Evolutionary conservation across 169 alveolate species (phyloP), one percentile per base, ranked within the genome.

Genomic region (Perkinsus olseni): DNA sequence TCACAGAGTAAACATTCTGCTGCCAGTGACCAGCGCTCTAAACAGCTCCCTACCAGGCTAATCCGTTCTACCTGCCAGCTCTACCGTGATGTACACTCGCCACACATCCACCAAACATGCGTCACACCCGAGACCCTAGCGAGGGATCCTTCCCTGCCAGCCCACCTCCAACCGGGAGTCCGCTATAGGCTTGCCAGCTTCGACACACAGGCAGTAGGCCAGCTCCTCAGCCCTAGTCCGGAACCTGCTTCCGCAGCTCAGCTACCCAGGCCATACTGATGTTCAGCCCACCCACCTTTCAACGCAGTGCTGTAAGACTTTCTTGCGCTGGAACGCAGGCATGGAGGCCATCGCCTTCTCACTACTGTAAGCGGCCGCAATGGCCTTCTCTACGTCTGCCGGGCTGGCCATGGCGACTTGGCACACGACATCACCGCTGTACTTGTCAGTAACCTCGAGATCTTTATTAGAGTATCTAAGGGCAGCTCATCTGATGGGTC

Each of bases 381-480:
- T 74, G 11, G 91, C 91, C 39, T 21, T 3, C n/a, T 74, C 91
- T 31, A 74, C 40, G 4, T 31, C 91, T 11, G 91, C 17, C 11
- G 38, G 45, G 11, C n/a, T 37, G 91, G 91, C 91, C 91, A 74
- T 31, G 45, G 91, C 91, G 11, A 74, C 91, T 0, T 21, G 91
- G 39, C 45, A 36, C 91, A 37, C 91, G 6, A 74, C 91, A 31
- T 20, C 91, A 21, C 91, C 91, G 24, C 45, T 36, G 39, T 74
- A 74, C 39, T 74, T 74, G 24, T 74, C 91, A 3, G 45, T 74
- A 31, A 74, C 91, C 91, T n/a, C 91, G 91, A 74, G 91, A 38
- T 74, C 91, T 6, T 20, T 31, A 37, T 74, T 74, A 31, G 91
- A 62, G 82, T 62, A 62, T 21, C 82, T 62, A 28, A 62, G 28